Base-by-base conservation (phyloP, 164 flowering plant species). In the Malania oleifera region DNA sequence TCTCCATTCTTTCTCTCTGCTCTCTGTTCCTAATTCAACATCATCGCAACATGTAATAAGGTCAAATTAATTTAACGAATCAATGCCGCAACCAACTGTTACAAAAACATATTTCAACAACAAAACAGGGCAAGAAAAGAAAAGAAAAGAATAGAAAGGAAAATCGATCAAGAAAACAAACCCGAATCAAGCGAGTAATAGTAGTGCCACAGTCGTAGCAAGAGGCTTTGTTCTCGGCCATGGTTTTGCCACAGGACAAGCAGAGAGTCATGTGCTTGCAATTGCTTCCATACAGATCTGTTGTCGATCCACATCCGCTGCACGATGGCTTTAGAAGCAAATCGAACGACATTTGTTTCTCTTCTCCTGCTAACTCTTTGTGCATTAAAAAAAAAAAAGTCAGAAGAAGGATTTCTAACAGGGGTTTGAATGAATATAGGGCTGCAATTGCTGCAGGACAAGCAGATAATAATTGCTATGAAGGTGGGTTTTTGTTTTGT, bases 261-360 rank as follows among this genome's bases (percentile, higher is more conserved):
- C 99, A 95, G 24, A 95, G 79, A 22, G 99, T 95, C 89, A 90
- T 73, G 74, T 95, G 99, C 80, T 90, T 95, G 81, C 99, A 95
- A 59, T 75, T 82, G 77, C 95, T 95, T 26, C 99, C 96, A 17
- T 95, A 95, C 10, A 90, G 77, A 19, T 95, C 95, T 34, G 70
- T 47, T 8, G 76, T 57, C 14, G 89, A 72, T 35, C 89, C 82
- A 57, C 99, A 93, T 1, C 85, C 82, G 34, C 80, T 57, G 57
- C 99, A 93, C 24, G 79, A 47, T 44, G 88, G 75, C 73, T 85
- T 86, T 75, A 90, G 45, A n/a, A 74, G 13, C 65, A 93, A 75
- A 83, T 88, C 97, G 8, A 72, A 56, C 43, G 96, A 82, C 97
- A 89, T 89, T 19, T n/a, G n/a, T n/a, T n/a, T 24, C 48, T 50